Base-by-base conservation (phyloP, 495 filamentous ascomycete species). In the Lasiosphaeris hirsuta region DNA sequence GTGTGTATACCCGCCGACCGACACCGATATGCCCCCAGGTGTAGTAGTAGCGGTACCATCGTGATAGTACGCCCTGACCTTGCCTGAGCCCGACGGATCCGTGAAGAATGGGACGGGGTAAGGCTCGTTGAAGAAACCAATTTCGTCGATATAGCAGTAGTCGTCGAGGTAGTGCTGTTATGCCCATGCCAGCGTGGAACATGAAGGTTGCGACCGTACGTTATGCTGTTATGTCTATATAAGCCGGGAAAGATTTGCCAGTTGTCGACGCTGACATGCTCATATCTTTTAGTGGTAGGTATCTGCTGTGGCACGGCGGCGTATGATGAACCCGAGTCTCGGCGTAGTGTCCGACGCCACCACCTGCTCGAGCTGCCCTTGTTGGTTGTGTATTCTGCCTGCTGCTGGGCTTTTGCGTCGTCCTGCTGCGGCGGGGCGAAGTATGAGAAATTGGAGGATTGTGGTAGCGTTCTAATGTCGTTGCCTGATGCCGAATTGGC, bases 261-360 rank as follows among this genome's bases (percentile, higher is more conserved):
- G 38, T 1, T 38, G 33, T 46, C 42, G 42, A 46, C 33, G 41
- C 11, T 44, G 39, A n/a, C 51, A 38, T 15, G 23, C 23, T 30
- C 23, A 30, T 30, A 30, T 30, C 23, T 30, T 30, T 30, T n/a
- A 15, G n/a, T 15, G n/a, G 17, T 30, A 30, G 23, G 23, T 37
- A 15, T 23, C 38, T 44, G 51, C 40, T 44, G 39, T 19, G 23
- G 39, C 10, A 33, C 45, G 30, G 52, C 18, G 19, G 36, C 9
- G 38, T 14, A 23, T 34, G 39, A 44, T 43, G 40, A 36, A 18
- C 37, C 41, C 30, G 9, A 30, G 52, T 46, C 43, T 46, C 52
- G 52, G 52, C 35, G 19, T 37, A 55, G 52, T 33, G 42, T 17
- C 52, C 52, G 52, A 41, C 52, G 41, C 40, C 41, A 55, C 51